Percentiles rank a stretch among this genome's conserved stretches.
Conservation (phyloP, 345 rosid species). For the Rhodomyrtus tomentosa region DNA sequence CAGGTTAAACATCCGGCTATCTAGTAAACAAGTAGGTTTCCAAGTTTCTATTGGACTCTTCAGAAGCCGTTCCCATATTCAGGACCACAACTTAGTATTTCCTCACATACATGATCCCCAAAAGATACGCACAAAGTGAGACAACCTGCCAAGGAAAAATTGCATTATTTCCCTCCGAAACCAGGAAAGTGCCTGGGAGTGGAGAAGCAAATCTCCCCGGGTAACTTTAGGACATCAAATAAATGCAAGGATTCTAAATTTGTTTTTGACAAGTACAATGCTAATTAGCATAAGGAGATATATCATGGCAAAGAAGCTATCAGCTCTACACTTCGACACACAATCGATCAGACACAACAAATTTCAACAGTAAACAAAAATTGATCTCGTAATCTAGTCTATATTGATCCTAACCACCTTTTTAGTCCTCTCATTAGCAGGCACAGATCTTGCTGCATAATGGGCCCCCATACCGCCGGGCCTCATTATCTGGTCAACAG, state of each 20-base stretch:
- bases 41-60: not conserved
- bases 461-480: not conserved
- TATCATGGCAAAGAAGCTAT: not conserved
- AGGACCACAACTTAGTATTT: not conserved
- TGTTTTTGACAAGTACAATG: not conserved
- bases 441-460: slow-evolving; percentile 11
- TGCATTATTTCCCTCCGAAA: not conserved
- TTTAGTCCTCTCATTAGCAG: not conserved
- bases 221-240: not conserved
- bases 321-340: not conserved
- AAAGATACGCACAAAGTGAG: not conserved
- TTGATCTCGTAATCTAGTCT: slow-evolving; percentile 19
- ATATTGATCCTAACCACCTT: slow-evolving; percentile 70
- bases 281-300: not conserved
- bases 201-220: not conserved
- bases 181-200: not conserved
- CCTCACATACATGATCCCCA: not conserved
- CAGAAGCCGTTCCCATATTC: not conserved
- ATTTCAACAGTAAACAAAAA: not conserved
- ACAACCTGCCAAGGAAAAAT: not conserved
- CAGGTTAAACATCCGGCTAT: not conserved
- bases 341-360: not conserved
- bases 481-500: not conserved
- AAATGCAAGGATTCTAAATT: not conserved
- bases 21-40: not conserved